phyloP scores from a whole-genome alignment of 2,329 filamentous ascomycete genomes.

The Cordyceps farinosa region DNA sequence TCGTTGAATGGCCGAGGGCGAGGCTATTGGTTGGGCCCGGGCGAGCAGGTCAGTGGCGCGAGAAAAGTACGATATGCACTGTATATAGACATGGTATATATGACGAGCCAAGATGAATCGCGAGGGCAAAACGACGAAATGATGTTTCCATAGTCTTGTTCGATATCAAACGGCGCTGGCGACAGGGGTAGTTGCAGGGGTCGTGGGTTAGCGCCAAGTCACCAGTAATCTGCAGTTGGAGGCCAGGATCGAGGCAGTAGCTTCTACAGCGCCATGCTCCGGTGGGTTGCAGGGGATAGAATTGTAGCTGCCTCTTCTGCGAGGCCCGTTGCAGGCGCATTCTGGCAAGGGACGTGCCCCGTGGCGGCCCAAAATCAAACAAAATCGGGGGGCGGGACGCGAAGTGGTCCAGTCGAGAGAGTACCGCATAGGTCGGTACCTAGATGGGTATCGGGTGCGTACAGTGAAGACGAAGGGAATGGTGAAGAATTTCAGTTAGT shows the following conservation, averaged over 20 bases:
- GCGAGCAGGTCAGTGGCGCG: not conserved
- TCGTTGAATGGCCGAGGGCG: not conserved
- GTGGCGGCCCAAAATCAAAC: constrained; percentile 7
- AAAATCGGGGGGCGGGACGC: not conserved
- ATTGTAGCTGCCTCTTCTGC: not conserved
- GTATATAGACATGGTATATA: not conserved
- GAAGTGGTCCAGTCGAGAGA: not conserved
- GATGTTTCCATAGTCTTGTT: not conserved
- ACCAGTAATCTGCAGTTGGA: not conserved
- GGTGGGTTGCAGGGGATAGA: constrained; percentile 1
- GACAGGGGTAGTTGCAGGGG: not conserved
- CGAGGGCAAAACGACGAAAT: too few relatives aligned
- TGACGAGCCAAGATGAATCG: not conserved
- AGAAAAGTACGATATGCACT: not conserved
- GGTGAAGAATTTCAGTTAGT: not conserved
- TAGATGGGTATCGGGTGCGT: not conserved
- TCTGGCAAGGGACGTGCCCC: not conserved
- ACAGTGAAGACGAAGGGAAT: not conserved
- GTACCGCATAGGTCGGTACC: not conserved
- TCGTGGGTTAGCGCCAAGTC: not conserved
- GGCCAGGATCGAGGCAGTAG: not conserved
- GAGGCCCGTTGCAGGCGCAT: not conserved
- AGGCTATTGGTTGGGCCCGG: not conserved
- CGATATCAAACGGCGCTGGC: not conserved
- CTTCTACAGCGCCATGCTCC: not conserved